Base-by-base conservation (phyloP, 108 stramenopile genomes). In the Skeletonema potamos region DNA sequence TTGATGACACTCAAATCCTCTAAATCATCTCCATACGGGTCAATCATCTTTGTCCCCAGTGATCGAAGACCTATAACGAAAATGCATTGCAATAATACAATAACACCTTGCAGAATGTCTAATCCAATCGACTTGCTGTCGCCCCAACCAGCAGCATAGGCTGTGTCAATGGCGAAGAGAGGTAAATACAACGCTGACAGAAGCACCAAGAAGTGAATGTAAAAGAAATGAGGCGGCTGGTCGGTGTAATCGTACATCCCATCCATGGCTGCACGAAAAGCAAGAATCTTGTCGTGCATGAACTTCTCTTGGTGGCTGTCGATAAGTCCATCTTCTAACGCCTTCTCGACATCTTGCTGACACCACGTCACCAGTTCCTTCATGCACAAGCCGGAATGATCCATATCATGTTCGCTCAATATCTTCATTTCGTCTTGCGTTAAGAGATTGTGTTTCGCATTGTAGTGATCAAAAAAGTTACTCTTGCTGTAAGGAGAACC, bases 71-170 rank as follows among this genome's bases (percentile, higher is more conserved):
- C 82, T 36, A 73, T 51, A 20, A 79, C 77, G 26, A 79, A 83
- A 9, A 83, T 61, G 34, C 60, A 51, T 64, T 83, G 82, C 43
- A 83, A 28, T 6, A 77, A 41, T 12, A 83, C 77, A 51, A 83
- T 71, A 15, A 79, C 29, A 4, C 77, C 77, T 58, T 62, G 62
- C 48, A 82, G 22, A 0, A 82, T 32, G 46, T 82, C 75, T 29
- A 85, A 81, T 62, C 85, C 89, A 8, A 93, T 92, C 61, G 86
- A 90, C 77, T 81, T 86, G 58, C 87, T 81, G 32, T 36, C 57
- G 3, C 44, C 72, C 72, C 72, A 64, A 12, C 43, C 46, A 36
- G 46, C 62, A 0, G 39, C 10, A 36, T 46, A 66, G 1, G 54
- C 82, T 11, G 58, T 62, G 10, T 69, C 58, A 26, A 86, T 58